These are phyloP conservation scores for Plenodomus lindquistii DNA, from an alignment of 2,329 filamentous ascomycete genomes.

Conservation along the genomic window DNA sequence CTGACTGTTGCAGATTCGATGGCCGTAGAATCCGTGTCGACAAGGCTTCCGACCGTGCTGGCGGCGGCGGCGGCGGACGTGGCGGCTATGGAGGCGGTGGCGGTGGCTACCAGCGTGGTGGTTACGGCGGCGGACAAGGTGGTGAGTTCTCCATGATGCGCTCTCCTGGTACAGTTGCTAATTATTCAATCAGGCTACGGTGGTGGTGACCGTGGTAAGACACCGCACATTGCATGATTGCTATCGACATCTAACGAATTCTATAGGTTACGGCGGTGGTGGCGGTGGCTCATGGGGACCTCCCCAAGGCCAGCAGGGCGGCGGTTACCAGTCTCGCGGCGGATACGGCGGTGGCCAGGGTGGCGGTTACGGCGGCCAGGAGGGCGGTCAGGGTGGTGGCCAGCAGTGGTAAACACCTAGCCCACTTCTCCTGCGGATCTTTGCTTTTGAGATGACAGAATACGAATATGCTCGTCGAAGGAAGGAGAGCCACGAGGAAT, in stretches of 20 bases:
- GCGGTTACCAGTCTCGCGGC: constrained; percentile 36
- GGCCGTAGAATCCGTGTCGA: constrained; percentile 93
- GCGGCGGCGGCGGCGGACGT: constrained; percentile 50
- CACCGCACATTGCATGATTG: neutral
- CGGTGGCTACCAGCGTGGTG: constrained; percentile 17
- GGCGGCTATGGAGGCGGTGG: constrained; percentile 27
- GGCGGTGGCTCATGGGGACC: constrained; percentile 31
- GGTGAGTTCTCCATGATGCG: constrained; percentile 11
- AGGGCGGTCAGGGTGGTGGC: constrained; percentile 34
- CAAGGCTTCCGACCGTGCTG: constrained; percentile 80
- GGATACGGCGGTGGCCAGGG: constrained; percentile 32
- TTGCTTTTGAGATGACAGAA: constrained; percentile 14
- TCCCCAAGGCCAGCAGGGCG: constrained; percentile 27
- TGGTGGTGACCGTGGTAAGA: constrained; percentile 41
- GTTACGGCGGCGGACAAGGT: constrained; percentile 32
- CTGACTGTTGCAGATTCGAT: constrained; percentile 70
- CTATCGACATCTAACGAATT: constrained; percentile 6
- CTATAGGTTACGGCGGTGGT: constrained; percentile 15
- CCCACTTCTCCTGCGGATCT: constrained; percentile 11
- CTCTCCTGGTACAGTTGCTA: neutral
- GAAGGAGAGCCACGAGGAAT: constrained; percentile 13
- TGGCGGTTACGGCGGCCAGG: constrained; percentile 30
- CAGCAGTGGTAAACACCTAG: constrained; percentile 39
- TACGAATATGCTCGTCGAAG: constrained; percentile 9
- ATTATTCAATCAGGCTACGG: constrained; percentile 18